These are phyloP conservation scores for Pneumocystis sp. DNA, from an alignment of 1,139 yeast species.

Conservation along the genomic window DNA sequence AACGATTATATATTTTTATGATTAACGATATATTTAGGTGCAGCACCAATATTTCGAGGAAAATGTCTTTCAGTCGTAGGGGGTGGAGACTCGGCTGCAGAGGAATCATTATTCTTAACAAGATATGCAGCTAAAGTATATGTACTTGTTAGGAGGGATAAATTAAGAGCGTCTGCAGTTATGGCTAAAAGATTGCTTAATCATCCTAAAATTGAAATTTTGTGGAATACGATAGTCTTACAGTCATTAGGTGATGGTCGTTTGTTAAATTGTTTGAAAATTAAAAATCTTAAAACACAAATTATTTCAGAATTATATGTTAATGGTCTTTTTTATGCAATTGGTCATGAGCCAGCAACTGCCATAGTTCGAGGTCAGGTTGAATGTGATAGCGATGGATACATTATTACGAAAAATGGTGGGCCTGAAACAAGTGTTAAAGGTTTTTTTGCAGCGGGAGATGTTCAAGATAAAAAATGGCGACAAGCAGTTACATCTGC, in stretches of 20 bases:
- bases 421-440: slow-evolving; percentile 70
- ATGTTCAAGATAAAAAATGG: slow-evolving; percentile 89
- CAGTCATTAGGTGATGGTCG: slow-evolving; percentile 73
- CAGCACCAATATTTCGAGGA: slow-evolving; percentile 88
- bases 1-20: slow-evolving; percentile 23
- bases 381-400: slow-evolving; percentile 75
- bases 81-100: slow-evolving; percentile 99
- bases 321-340: slow-evolving; percentile 91
- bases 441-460: slow-evolving; percentile 98
- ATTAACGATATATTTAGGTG: background rate
- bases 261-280: slow-evolving; percentile 36
- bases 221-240: slow-evolving; percentile 69
- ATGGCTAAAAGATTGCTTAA: slow-evolving; percentile 83
- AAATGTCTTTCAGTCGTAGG: slow-evolving; percentile 94
- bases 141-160: slow-evolving; percentile 84
- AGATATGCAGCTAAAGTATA: slow-evolving; percentile 92
- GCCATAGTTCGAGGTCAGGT: slow-evolving; percentile 59
- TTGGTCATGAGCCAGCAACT: slow-evolving; percentile 96
- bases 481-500: slow-evolving; percentile 99
- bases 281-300: slow-evolving; percentile 60
- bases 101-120: slow-evolving; percentile 90
- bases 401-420: slow-evolving; percentile 79
- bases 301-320: slow-evolving; percentile 56
- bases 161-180: slow-evolving; percentile 80
- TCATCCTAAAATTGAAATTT: slow-evolving; percentile 77